Conservation (phyloP, 2,329 filamentous ascomycete species). For the Aspergillus neotritici region DNA sequence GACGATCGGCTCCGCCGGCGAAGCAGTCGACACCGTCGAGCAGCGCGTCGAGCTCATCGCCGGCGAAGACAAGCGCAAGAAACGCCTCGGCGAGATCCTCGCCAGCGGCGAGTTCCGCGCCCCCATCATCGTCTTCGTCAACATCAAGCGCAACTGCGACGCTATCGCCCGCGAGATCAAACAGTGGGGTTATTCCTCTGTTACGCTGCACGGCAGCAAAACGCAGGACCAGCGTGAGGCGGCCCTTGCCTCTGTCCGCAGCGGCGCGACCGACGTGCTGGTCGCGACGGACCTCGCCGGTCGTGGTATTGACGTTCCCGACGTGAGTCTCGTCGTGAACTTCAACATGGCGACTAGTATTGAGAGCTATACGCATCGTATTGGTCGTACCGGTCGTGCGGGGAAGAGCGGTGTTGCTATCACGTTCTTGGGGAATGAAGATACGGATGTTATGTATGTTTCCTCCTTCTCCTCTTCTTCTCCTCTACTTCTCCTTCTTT, state of each 20-base stretch:
- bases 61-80: slow-evolving; percentile 94
- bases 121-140: slow-evolving; percentile 98
- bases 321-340: slow-evolving; percentile 91
- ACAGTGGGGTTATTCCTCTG: slow-evolving; percentile 80
- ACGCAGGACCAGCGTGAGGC: slow-evolving; percentile 97
- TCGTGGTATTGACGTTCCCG: slow-evolving; percentile 93
- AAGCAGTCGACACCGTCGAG: slow-evolving; percentile 96
- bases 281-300: slow-evolving; percentile 95
- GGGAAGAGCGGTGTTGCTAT: slow-evolving; percentile 95
- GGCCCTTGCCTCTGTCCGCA: slow-evolving; percentile 76
- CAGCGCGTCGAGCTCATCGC: slow-evolving; percentile 88
- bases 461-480: not conserved
- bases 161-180: slow-evolving; percentile 91
- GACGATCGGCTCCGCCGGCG: slow-evolving; percentile 87
- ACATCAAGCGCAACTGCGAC: slow-evolving; percentile 98
- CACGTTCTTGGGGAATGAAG: slow-evolving; percentile 89
- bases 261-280: slow-evolving; percentile 74
- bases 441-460: slow-evolving; percentile 73
- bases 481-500: slow-evolving; percentile 2
- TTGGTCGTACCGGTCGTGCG: slow-evolving; percentile 93
- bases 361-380: slow-evolving; percentile 92
- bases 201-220: slow-evolving; percentile 91
- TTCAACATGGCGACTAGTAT: slow-evolving; percentile 97
- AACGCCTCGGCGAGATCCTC: slow-evolving; percentile 87
- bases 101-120: slow-evolving; percentile 71